Base-by-base conservation (phyloP, 495 filamentous ascomycete species). In the Podospora didyma region DNA sequence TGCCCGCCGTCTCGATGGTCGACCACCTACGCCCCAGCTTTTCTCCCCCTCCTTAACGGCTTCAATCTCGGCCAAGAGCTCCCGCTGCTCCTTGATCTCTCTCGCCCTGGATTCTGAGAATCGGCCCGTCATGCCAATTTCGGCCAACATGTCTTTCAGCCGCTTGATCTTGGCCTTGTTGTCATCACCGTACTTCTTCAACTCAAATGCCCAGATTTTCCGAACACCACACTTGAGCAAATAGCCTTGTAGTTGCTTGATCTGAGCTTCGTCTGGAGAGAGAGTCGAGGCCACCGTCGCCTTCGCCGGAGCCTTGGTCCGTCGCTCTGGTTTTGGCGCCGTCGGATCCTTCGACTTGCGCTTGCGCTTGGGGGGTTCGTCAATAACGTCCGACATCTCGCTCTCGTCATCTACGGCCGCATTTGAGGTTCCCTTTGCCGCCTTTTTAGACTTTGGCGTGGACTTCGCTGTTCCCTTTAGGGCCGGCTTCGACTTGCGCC, bases 171-270 rank as follows among this genome's bases (percentile, higher is more conserved):
- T 97, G 9, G 81, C 89, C 61, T 86, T 89, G 14, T 54, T 67
- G 23, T 81, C 71, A 41, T 75, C 68, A 14, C 86, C 89, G 46
- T 84, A 86, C 66, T 83, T 88, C 59, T 89, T 86, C 49, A 98
- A 79, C 72, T 96, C 90, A 54, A 86, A 82, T 37, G 77, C 78
- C 94, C 95, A 98, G 60, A 97, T 81, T 67, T 97, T 97, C 31
- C 90, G 89, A 47, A 98, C 84, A 45, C 94, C 94, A 64, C 94
- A 98, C 74, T 96, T 97, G 42, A 88, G 63, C 26, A 98, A 79
- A 72, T 91, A 90, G 20, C 83, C 81, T 72, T 98, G 94, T 16
- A 98, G 79, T n/a, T 83, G 85, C 69, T 93, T 97, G 69, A 97
- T 90, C 71, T 94, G 88, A 9, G 80, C 83, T 41, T 93, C 85